A percentile compares a stretch with the other conserved stretches of the same genome.
Conservation (phyloP, 148 eudicot species). For the Cornus suecica region DNA sequence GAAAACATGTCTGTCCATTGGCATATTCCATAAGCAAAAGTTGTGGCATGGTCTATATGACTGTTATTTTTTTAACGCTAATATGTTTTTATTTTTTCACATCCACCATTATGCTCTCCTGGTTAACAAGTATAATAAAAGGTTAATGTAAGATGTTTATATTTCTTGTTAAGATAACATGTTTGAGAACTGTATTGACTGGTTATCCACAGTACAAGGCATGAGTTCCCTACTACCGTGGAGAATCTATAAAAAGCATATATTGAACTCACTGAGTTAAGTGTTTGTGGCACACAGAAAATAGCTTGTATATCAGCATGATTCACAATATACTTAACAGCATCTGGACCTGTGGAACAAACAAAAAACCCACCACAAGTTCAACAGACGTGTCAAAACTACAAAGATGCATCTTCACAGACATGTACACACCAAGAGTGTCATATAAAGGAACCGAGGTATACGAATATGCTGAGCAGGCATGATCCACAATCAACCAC, state of each 20-base stretch:
- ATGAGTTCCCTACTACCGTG: neutral
- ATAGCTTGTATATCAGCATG: constrained; percentile 89
- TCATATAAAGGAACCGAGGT: constrained; percentile 90
- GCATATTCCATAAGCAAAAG: too few species aligned
- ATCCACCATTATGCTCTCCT: neutral
- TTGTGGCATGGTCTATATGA: too few species aligned
- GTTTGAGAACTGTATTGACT: neutral
- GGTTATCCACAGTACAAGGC: neutral
- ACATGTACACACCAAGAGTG: constrained; percentile 68
- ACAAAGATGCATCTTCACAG: constrained; percentile 12
- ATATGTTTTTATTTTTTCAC: too few species aligned
- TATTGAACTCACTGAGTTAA: constrained; percentile 63
- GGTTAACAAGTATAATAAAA: neutral
- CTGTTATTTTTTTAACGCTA: too few species aligned
- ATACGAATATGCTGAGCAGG: constrained; percentile 89
- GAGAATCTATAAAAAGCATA: neutral
- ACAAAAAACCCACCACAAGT: constrained; percentile 18
- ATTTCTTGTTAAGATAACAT: neutral
- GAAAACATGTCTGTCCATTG: too few species aligned
- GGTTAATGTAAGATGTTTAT: neutral
- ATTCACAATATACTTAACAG: constrained; percentile 84
- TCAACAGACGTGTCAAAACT: constrained; percentile 3
- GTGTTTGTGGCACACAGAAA: constrained; percentile 77
- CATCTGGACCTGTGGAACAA: constrained; percentile 78
- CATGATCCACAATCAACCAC: constrained; percentile 93